phyloP scores from a whole-genome alignment of 257 asterid species.

The Penstemon barbatus region DNA sequence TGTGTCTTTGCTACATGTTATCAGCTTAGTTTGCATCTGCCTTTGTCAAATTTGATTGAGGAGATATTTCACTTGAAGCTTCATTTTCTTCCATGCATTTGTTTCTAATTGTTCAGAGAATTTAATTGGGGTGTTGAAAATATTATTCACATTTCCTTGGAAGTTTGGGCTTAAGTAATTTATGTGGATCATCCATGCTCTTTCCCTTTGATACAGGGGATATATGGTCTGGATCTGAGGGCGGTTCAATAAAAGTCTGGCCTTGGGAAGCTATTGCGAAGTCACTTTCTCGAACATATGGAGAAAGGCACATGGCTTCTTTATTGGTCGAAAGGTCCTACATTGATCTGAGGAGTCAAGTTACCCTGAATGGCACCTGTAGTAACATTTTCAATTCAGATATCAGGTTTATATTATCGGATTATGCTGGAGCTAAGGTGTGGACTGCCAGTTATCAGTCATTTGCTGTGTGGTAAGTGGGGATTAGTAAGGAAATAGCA shows the following conservation, averaged over 20 bases:
- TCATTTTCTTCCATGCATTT: no score
- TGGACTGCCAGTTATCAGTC: conserved; percentile 84
- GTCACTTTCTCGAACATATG: conserved; percentile 57
- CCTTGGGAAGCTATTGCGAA: conserved; percentile 96
- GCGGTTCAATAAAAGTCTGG: conserved; percentile 86
- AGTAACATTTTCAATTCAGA: conserved; percentile 73
- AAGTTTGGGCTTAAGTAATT: neutral
- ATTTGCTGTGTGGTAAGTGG: conserved; percentile 79
- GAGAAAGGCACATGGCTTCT: conserved; percentile 89
- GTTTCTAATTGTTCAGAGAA: no score
- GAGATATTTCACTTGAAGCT: no score
- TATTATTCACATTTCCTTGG: no score
- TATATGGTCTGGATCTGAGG: conserved; percentile 95
- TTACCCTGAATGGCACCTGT: conserved; percentile 57
- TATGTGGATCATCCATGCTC: conserved; percentile 14
- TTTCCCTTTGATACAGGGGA: conserved; percentile 67
- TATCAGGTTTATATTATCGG: conserved; percentile 70
- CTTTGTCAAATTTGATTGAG: no score
- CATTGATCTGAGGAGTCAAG: conserved; percentile 78
- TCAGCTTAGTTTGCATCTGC: no score
- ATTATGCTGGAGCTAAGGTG: conserved; percentile 71
- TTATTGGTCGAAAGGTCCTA: conserved; percentile 79
- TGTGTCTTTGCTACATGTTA: no score
- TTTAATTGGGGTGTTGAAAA: no score
- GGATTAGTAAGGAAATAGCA: neutral